phyloP scores from a whole-genome alignment of 2,329 filamentous ascomycete genomes.

The Aspergillus oerlinghausenensis region DNA sequence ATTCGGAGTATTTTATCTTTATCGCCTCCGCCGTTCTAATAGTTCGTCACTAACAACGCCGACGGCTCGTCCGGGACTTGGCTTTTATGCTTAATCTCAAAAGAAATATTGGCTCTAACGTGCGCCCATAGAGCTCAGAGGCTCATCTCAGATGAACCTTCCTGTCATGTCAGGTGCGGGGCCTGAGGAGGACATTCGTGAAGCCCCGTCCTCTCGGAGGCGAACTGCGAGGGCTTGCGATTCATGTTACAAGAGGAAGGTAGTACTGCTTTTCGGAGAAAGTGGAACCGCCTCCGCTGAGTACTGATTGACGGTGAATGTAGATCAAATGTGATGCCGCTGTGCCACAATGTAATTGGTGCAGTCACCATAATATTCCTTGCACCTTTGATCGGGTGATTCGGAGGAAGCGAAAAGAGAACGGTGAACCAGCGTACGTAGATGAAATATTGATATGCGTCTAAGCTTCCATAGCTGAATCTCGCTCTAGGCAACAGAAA shows the following conservation, averaged over 20 bases:
- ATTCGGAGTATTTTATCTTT: not conserved
- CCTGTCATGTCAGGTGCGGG: slow-evolving; percentile 11
- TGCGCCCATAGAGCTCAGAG: not conserved
- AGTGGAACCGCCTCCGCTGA: not conserved
- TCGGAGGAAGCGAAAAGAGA: slow-evolving; percentile 25
- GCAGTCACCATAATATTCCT: slow-evolving; percentile 43
- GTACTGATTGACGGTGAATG: not conserved
- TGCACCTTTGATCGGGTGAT: slow-evolving; percentile 44
- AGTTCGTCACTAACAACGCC: not conserved
- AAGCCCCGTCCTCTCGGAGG: slow-evolving; percentile 10
- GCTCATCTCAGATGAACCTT: slow-evolving; percentile 11
- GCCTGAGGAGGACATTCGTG: slow-evolving; percentile 18
- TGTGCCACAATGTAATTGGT: slow-evolving; percentile 48
- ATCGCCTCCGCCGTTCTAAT: not conserved
- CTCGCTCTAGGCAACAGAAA: slow-evolving; percentile 16
- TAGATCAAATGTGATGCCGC: slow-evolving; percentile 50
- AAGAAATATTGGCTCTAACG: not conserved
- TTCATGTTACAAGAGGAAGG: slow-evolving; percentile 49
- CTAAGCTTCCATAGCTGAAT: not conserved
- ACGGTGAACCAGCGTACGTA: slow-evolving; percentile 18
- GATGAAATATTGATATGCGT: not conserved
- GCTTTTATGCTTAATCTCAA: not conserved
- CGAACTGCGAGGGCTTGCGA: slow-evolving; percentile 43
- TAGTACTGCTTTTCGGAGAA: slow-evolving; percentile 15
- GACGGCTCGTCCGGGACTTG: too few relatives aligned